A percentile compares a stretch with the other conserved stretches of the same genome.
Evolutionary conservation across 805 yeast genomes (phyloP).

Genomic region (Nematodospora valgi): DNA sequence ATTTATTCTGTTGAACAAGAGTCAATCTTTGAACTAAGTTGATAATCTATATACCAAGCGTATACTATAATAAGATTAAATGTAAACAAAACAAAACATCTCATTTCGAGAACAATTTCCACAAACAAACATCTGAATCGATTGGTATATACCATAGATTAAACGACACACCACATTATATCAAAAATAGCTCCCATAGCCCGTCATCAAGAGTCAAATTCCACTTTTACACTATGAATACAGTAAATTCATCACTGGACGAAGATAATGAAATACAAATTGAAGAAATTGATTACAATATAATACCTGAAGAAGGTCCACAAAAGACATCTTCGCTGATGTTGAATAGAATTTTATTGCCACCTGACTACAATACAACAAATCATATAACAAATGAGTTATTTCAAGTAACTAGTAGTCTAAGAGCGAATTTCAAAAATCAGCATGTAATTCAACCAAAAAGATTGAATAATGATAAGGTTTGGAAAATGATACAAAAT

Average conservation of each 20-base stretch:
- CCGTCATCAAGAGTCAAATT: too few species aligned
- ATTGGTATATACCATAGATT: too few species aligned
- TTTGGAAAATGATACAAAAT: conserved; percentile 33
- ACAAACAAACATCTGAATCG: too few species aligned
- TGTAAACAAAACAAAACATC: conserved; percentile 5
- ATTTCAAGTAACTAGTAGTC: conserved; percentile 25
- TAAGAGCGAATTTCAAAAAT: neutral
- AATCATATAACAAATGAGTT: conserved; percentile 24
- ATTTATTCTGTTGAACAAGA: too few species aligned
- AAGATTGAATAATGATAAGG: conserved; percentile 31
- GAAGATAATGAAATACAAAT: too few species aligned
- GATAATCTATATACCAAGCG: too few species aligned
- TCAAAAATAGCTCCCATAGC: too few species aligned
- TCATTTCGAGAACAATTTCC: neutral
- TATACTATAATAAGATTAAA: too few species aligned
- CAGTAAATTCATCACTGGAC: too few species aligned
- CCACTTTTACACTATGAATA: too few species aligned
- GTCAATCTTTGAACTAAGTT: too few species aligned
- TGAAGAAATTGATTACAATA: conserved; percentile 4
- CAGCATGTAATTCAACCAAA: conserved; percentile 5
- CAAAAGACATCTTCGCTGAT: neutral
- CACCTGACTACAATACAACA: conserved; percentile 10
- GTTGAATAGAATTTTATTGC: conserved; percentile 5
- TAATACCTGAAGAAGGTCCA: conserved; percentile 1
- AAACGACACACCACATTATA: too few species aligned